Evolutionary conservation across 352 stramenopile species (phyloP), one percentile per base, ranked within the genome.

Genomic region (Phytophthora nicotianae): DNA sequence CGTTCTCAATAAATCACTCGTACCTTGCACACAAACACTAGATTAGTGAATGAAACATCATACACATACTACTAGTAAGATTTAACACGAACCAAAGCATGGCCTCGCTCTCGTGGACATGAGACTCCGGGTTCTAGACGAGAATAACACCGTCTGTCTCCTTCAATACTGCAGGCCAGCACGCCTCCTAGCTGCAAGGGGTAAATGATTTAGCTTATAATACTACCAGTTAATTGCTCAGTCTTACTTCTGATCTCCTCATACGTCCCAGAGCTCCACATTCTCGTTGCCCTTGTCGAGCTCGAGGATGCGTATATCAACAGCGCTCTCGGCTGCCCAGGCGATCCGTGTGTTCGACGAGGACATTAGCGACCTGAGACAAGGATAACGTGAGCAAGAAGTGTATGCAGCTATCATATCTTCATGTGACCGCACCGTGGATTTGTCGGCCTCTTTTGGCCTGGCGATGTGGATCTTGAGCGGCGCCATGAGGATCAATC

Each of bases 41-140:
- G 26, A 16, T 55, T 55, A 63, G 10, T 27, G 14, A 13, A 20
- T 27, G 6, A 38, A 1, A 16, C n/a, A 9, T 38, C 32, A n/a
- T n/a, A n/a, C n/a, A n/a, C n/a, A n/a, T n/a, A 3, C n/a, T 5
- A 38, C 8, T 2, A 38, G 11, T 5, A 5, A 33, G 27, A 33
- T 7, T 33, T 33, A 8, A 8, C 27, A 48, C 81, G 35, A 71
- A 97, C 90, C 91, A 97, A 10, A 97, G 79, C 59, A 83, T 93
- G 20, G 95, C 79, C 63, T 97, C 90, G 32, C 79, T 89, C 45
- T 95, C 88, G 61, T 97, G 91, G 35, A 90, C 75, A 32, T 92
- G 90, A 2, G 85, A 93, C 27, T 97, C 87, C 3, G 90, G 89
- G 47, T 96, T 96, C 77, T 96, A 97, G 9, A 97, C 86, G 14